These are phyloP conservation scores for Macrophomina tecta DNA, from an alignment of 2,329 filamentous ascomycete species.

Conservation along the genomic window DNA sequence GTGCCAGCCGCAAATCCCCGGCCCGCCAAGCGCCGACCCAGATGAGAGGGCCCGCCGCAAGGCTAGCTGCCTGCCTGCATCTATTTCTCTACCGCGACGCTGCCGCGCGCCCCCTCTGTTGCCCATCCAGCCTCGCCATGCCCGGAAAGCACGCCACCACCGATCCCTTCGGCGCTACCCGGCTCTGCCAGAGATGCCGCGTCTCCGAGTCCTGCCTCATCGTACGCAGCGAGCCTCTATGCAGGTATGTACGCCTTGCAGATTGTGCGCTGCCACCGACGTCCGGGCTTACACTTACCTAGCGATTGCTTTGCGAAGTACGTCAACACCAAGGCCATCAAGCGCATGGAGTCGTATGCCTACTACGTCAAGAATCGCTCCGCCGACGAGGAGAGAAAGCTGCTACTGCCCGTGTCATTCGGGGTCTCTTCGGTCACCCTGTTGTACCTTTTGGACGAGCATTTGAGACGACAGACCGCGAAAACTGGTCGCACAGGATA, in stretches of 20 bases:
- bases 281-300: constrained; percentile 23
- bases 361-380: constrained; percentile 61
- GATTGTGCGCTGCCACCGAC: not conserved
- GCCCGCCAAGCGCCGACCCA: constrained; percentile 18
- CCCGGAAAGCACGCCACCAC: constrained; percentile 38
- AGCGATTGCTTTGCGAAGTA: constrained; percentile 81
- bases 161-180: constrained; percentile 24
- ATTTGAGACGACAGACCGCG: constrained; percentile 68
- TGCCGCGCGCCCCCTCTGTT: not conserved
- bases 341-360: constrained; percentile 67
- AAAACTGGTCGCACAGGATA: constrained; percentile 71
- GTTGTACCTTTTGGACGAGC: constrained; percentile 75
- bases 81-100: constrained; percentile 1
- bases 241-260: constrained; percentile 54
- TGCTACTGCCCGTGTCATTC: constrained; percentile 82
- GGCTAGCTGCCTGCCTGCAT: constrained; percentile 10
- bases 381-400: constrained; percentile 55
- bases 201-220: constrained; percentile 57
- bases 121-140: constrained; percentile 33
- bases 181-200: constrained; percentile 64
- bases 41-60: not conserved
- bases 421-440: constrained; percentile 81
- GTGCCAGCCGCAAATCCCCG: constrained; percentile 16
- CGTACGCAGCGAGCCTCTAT: constrained; percentile 65
- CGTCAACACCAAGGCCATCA: constrained; percentile 77